Evolutionary conservation across 2,329 filamentous ascomycete genomes (phyloP).

Genomic region (Cadophora malorum): DNA sequence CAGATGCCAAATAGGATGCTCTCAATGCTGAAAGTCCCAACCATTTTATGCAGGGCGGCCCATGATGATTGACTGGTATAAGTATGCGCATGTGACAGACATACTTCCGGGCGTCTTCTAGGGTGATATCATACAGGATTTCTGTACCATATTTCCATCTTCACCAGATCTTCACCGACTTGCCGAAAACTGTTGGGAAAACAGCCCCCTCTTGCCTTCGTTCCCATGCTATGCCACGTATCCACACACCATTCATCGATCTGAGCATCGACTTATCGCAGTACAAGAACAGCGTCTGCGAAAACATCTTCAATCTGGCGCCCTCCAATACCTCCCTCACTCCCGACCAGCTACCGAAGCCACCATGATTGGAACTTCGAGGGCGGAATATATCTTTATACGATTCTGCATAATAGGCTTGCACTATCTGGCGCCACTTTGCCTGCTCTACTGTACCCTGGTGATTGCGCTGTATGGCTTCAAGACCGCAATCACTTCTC

Average conservation of each 20-base stretch:
- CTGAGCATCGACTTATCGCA: conserved; percentile 48
- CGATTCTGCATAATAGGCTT: conserved; percentile 54
- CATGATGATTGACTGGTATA: not conserved
- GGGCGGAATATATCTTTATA: conserved; percentile 49
- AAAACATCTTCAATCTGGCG: conserved; percentile 2
- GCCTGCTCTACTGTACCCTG: conserved; percentile 53
- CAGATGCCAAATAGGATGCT: not conserved
- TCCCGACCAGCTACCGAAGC: conserved; percentile 9
- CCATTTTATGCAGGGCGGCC: not conserved
- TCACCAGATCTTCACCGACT: conserved; percentile 52
- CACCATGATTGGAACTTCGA: conserved; percentile 46
- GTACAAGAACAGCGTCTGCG: conserved; percentile 16
- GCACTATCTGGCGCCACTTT: conserved; percentile 56
- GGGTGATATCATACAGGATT: conserved; percentile 1
- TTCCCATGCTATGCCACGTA: conserved; percentile 42
- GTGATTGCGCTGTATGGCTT: conserved; percentile 44
- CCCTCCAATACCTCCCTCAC: not conserved
- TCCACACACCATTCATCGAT: conserved; percentile 41
- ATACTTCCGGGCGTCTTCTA: not conserved
- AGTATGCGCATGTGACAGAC: conserved; percentile 3
- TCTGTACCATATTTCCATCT: not conserved
- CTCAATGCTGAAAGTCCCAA: not conserved
- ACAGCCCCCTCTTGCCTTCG: conserved; percentile 67
- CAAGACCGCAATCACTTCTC: conserved; percentile 40
- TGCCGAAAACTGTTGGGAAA: conserved; percentile 79